Percentiles rank a stretch among this genome's conserved stretches.
Evolutionary conservation across 2,329 filamentous ascomycete species (phyloP).

Genomic region (Aspergillus alliaceus): DNA sequence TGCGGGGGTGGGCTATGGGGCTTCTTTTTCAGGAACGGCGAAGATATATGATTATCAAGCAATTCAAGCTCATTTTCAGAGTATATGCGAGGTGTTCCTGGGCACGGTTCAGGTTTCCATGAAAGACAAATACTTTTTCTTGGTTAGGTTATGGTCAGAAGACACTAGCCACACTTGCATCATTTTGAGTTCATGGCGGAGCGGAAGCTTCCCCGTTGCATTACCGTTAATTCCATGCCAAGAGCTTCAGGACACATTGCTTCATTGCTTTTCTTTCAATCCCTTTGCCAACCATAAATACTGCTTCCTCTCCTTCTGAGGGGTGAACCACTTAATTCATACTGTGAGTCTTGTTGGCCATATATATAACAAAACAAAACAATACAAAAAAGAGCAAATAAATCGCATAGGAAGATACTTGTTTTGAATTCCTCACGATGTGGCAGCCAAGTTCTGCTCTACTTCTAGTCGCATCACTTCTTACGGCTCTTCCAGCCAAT

Average conservation of each 20-base stretch:
- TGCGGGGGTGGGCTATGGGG: neutral
- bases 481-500: constrained; percentile 65
- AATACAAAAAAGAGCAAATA: neutral
- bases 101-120: neutral
- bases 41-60: neutral
- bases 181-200: constrained; percentile 1
- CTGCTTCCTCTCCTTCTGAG: neutral
- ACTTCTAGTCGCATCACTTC: constrained; percentile 59
- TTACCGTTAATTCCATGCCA: too few species aligned
- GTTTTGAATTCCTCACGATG: constrained; percentile 24
- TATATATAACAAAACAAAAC: neutral
- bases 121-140: neutral
- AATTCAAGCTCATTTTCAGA: neutral
- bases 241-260: constrained; percentile 44
- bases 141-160: too few species aligned
- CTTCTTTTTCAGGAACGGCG: neutral
- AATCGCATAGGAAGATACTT: neutral
- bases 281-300: constrained; percentile 1
- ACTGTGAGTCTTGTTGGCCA: neutral
- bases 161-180: too few species aligned
- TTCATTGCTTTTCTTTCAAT: constrained; percentile 9
- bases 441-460: constrained; percentile 41
- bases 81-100: neutral
- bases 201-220: constrained; percentile 18
- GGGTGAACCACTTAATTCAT: neutral